Conservation (phyloP, 148 eudicot species). For the Dysphania ambrosioides region DNA sequence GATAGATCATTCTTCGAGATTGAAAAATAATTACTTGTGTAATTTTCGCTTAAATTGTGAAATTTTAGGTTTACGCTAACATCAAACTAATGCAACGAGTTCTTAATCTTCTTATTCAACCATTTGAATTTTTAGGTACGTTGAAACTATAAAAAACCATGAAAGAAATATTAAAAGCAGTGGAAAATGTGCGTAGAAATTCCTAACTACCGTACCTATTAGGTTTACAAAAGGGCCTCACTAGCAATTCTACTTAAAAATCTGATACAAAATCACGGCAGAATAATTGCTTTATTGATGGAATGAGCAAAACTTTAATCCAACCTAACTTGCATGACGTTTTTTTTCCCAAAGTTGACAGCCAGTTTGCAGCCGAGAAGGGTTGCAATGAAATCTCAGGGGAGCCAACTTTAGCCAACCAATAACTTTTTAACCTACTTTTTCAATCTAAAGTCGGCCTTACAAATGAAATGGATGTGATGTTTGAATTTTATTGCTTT, state of each 20-base stretch:
- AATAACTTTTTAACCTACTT: not conserved
- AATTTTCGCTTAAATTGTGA: too few species aligned
- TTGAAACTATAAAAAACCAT: not conserved
- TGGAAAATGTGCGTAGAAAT: slow-evolving; percentile 11
- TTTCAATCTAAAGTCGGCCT: slow-evolving; percentile 5
- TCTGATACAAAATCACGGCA: slow-evolving; percentile 23
- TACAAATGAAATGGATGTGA: not conserved
- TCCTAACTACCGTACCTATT: slow-evolving; percentile 27
- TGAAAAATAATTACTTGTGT: too few species aligned
- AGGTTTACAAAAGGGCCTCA: not conserved
- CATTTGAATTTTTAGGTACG: slow-evolving; percentile 11
- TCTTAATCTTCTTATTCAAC: slow-evolving; percentile 1
- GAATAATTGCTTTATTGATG: slow-evolving; percentile 15
- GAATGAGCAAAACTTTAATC: slow-evolving; percentile 23
- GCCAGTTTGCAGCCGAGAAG: slow-evolving; percentile 16
- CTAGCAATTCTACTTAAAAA: not conserved
- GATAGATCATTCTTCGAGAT: too few species aligned
- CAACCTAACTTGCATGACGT: slow-evolving; percentile 20
- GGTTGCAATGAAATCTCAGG: not conserved
- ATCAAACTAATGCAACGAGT: not conserved
- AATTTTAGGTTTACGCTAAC: too few species aligned
- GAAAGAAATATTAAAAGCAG: not conserved
- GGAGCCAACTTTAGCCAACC: slow-evolving; percentile 10
- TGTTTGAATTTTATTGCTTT: too few species aligned
- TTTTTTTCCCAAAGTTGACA: slow-evolving; percentile 10